Conservation (phyloP, 176 grass and related monocot genomes). For the Bonia amplexicaulis region DNA sequence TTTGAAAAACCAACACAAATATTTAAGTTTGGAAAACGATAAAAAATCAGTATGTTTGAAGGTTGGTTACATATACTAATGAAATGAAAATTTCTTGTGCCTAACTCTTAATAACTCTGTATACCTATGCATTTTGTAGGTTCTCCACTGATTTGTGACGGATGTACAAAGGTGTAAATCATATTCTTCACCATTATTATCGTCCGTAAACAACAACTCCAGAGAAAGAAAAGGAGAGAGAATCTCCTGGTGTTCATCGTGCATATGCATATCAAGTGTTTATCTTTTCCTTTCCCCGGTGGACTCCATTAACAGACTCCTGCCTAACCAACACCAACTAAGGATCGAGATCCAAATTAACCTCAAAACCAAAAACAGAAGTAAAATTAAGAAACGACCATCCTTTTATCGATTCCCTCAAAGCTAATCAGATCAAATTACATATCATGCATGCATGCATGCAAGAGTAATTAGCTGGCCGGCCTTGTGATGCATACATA, state of each 20-base stretch:
- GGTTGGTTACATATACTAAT: neutral
- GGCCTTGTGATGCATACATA: neutral
- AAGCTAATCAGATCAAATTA: neutral
- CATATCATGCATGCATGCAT: neutral
- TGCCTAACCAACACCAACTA: constrained; percentile 3
- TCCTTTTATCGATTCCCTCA: neutral
- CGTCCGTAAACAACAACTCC: neutral
- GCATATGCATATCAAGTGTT: constrained; percentile 17
- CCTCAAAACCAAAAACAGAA: neutral
- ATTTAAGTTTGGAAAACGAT: neutral
- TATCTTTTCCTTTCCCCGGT: neutral
- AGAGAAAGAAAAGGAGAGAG: neutral
- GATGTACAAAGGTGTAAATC: neutral
- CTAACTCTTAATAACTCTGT: neutral
- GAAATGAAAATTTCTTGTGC: neutral
- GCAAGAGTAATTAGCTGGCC: neutral
- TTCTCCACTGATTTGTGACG: neutral
- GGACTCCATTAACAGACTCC: too few relatives aligned
- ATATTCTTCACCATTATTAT: neutral
- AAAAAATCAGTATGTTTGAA: neutral
- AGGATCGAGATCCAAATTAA: neutral
- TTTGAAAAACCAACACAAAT: neutral
- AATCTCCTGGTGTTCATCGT: constrained; percentile 8
- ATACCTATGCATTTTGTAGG: neutral
- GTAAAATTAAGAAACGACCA: neutral